Evolutionary conservation across 306 rosid species (phyloP).

Genomic region (Citrullus mucosospermus): DNA sequence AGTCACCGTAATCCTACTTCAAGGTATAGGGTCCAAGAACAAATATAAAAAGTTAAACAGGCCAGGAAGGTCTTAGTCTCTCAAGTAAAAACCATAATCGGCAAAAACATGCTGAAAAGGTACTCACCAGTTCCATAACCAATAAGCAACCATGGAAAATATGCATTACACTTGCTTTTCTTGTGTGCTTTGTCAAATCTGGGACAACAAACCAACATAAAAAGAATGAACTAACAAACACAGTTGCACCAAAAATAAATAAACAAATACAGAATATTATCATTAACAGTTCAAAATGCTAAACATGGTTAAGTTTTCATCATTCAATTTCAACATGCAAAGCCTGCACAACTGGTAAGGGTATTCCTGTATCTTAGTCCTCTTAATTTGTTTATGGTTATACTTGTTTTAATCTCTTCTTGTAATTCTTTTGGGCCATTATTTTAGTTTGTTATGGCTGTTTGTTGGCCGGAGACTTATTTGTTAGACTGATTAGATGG

Average conservation of each 20-base stretch:
- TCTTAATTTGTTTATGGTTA: too few species aligned
- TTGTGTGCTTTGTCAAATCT: conserved; percentile 80
- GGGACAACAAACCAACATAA: conserved; percentile 25
- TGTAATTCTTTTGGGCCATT: too few species aligned
- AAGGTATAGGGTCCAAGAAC: not conserved
- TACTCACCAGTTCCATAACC: conserved; percentile 86
- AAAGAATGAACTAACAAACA: not conserved
- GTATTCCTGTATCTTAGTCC: not conserved
- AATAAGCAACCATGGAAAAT: conserved; percentile 63
- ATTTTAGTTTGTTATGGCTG: too few species aligned
- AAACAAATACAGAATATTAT: not conserved
- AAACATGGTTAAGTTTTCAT: not conserved
- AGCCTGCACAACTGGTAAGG: not conserved
- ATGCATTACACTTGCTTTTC: conserved; percentile 34
- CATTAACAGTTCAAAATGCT: not conserved
- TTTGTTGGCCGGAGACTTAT: too few species aligned
- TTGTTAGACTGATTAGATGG: too few species aligned
- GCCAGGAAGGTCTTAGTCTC: not conserved
- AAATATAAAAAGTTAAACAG: not conserved
- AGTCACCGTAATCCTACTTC: not conserved
- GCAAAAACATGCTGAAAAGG: conserved; percentile 7
- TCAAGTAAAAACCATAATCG: not conserved
- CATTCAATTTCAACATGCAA: not conserved
- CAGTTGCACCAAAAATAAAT: not conserved
- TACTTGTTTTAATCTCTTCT: too few species aligned